A percentile compares a stretch with the other conserved stretches of the same genome.
These are phyloP conservation scores for Capsicum baccatum DNA, from an alignment of 257 asterid genomes.

Conservation along the genomic window DNA sequence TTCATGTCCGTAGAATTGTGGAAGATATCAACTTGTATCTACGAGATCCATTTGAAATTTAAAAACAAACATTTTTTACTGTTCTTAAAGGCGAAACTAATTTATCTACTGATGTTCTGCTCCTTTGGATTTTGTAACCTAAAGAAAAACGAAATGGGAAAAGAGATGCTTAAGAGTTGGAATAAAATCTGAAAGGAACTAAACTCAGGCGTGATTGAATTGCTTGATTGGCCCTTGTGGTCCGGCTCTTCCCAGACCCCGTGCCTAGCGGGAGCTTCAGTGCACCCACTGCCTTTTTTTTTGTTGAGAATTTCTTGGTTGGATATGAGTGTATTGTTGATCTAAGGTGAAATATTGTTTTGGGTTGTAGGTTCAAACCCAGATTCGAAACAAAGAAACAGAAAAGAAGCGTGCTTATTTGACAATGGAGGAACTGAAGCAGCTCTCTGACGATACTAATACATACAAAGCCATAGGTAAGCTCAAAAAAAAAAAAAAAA, in stretches of 20 bases:
- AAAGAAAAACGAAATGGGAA: not conserved
- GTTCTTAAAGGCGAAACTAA: not conserved
- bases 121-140: not conserved
- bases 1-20: not conserved
- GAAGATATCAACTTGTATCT: not conserved
- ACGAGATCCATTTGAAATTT: not conserved
- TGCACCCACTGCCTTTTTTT: too few species aligned
- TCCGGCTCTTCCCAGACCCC: too few species aligned
- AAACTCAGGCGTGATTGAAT: not conserved
- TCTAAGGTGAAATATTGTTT: not conserved
- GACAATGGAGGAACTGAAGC: slow-evolving; percentile 89
- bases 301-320: not conserved
- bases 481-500: not conserved
- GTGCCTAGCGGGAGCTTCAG: too few species aligned
- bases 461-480: slow-evolving; percentile 84
- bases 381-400: slow-evolving; percentile 79
- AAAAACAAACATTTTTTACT: not conserved
- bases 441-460: slow-evolving; percentile 74
- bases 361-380: slow-evolving; percentile 70
- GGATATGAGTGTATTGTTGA: not conserved
- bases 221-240: too few species aligned
- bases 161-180: not conserved
- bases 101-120: not conserved
- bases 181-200: not conserved
- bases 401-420: slow-evolving; percentile 94